Evolutionary conservation across 768 basidiomycete genomes (phyloP).

Genomic region (Hericium rajendrae): DNA sequence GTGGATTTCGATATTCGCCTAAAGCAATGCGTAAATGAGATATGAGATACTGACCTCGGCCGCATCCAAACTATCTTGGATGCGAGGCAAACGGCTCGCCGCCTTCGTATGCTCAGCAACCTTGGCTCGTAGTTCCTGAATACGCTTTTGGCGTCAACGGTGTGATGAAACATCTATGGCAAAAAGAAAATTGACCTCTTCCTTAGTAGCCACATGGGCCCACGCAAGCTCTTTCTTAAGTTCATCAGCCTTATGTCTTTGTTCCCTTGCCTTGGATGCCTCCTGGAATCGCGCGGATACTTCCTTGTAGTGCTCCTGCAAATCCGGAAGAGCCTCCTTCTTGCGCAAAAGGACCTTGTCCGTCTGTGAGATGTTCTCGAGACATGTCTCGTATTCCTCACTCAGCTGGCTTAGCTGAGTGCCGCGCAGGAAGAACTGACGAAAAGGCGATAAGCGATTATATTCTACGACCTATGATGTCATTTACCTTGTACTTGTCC

Average conservation of each 20-base stretch:
- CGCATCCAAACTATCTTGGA: conserved; percentile 28
- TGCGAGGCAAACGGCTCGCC: conserved; percentile 28
- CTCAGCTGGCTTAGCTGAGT: conserved; percentile 84
- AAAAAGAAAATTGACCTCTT: conserved; percentile 35
- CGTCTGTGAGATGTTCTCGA: conserved; percentile 64
- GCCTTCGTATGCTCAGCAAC: conserved; percentile 31
- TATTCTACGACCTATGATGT: conserved; percentile 6
- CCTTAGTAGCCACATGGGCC: conserved; percentile 71
- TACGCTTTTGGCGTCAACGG: neutral
- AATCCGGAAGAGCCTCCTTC: conserved; percentile 69
- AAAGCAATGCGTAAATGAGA: neutral
- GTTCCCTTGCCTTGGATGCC: conserved; percentile 64
- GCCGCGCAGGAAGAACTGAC: conserved; percentile 87
- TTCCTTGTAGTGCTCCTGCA: conserved; percentile 48
- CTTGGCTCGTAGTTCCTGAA: conserved; percentile 36
- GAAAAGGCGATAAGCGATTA: no score
- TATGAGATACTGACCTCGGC: conserved; percentile 26
- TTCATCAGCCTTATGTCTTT: conserved; percentile 56
- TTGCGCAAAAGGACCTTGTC: conserved; percentile 59
- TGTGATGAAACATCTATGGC: neutral
- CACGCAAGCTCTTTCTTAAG: conserved; percentile 80
- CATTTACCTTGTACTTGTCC: conserved; percentile 79
- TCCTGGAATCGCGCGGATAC: conserved; percentile 56
- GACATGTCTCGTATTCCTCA: conserved; percentile 75
- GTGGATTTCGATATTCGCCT: neutral